Evolutionary conservation across 257 asterid species (phyloP).

Genomic region (Penstemon eatonii): DNA sequence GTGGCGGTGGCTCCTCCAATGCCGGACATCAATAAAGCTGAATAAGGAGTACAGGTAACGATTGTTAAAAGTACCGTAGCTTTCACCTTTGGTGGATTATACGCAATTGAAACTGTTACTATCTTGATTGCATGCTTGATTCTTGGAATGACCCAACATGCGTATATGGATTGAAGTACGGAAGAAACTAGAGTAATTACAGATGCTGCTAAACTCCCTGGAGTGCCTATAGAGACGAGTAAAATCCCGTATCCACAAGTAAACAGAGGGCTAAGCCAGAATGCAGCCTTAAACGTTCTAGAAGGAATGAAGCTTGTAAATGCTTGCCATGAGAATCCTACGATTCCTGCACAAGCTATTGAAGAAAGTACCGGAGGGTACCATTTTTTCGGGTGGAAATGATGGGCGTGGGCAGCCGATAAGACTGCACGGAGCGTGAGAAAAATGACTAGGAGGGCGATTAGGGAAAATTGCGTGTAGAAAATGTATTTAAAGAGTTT

Average conservation of each 20-base stretch:
- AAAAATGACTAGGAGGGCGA: conserved; percentile 36
- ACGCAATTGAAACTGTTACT: conserved; percentile 35
- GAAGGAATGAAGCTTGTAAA: conserved; percentile 35
- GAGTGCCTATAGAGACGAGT: conserved; percentile 51
- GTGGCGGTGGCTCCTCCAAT: conserved; percentile 46
- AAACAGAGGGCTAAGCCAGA: conserved; percentile 63
- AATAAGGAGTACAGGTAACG: conserved; percentile 33
- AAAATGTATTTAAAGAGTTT: conserved; percentile 38
- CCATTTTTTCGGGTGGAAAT: conserved; percentile 45
- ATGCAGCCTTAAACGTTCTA: conserved; percentile 41
- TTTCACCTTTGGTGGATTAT: conserved; percentile 42
- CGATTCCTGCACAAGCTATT: conserved; percentile 44
- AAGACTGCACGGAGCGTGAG: conserved; percentile 38
- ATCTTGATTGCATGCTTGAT: conserved; percentile 36
- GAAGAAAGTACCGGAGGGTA: conserved; percentile 44
- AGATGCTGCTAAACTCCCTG: conserved; percentile 45
- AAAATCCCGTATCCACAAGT: conserved; percentile 46
- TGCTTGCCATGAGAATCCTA: conserved; percentile 49
- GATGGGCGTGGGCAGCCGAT: conserved; percentile 16
- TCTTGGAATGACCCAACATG: conserved; percentile 59
- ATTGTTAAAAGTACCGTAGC: conserved; percentile 32
- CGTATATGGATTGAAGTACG: conserved; percentile 47
- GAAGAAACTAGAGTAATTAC: conserved; percentile 39
- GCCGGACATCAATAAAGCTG: conserved; percentile 46
- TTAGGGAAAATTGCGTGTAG: conserved; percentile 40